Percentiles rank a stretch among this genome's conserved stretches.
Conservation (phyloP, 2,329 filamentous ascomycete species). For the Nemania abortiva region DNA sequence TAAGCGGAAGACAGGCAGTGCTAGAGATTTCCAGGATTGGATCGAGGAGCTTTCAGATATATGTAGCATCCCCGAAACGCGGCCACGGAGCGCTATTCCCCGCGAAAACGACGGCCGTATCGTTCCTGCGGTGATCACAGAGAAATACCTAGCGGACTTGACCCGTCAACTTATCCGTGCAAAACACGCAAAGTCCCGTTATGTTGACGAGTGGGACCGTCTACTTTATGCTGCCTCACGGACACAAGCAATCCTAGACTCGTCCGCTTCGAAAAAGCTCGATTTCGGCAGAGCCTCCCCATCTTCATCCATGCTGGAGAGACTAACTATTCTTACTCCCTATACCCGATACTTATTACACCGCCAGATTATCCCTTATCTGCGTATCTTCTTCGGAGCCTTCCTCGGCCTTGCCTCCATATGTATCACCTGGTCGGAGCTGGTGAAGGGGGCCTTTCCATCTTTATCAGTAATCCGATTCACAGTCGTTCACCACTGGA, state of each 20-base stretch:
- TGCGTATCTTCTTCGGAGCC: slow-evolving; percentile 73
- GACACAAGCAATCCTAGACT: slow-evolving; percentile 86
- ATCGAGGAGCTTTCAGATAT: slow-evolving; percentile 92
- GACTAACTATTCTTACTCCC: slow-evolving; percentile 76
- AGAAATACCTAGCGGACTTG: slow-evolving; percentile 91
- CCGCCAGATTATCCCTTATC: slow-evolving; percentile 77
- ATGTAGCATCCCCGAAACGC: slow-evolving; percentile 74
- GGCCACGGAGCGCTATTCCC: slow-evolving; percentile 58
- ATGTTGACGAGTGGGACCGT: slow-evolving; percentile 86
- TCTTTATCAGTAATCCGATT: slow-evolving; percentile 77
- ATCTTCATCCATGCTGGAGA: slow-evolving; percentile 65
- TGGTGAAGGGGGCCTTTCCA: slow-evolving; percentile 85
- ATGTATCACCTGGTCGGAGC: slow-evolving; percentile 92
- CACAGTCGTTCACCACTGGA: slow-evolving; percentile 80
- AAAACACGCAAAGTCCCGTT: slow-evolving; percentile 84
- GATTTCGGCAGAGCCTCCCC: slow-evolving; percentile 75
- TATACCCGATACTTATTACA: slow-evolving; percentile 84
- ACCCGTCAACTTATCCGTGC: slow-evolving; percentile 85
- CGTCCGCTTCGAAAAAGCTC: slow-evolving; percentile 81
- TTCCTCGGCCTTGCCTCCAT: slow-evolving; percentile 80
- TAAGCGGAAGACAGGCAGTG: slow-evolving; percentile 82
- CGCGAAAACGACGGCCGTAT: slow-evolving; percentile 59
- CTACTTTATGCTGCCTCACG: slow-evolving; percentile 80
- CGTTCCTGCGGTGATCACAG: slow-evolving; percentile 86
- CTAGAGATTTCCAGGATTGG: slow-evolving; percentile 86